These are phyloP conservation scores for Myriosclerotinia curreyana DNA, from an alignment of 2,329 filamentous ascomycete genomes.

Conservation along the genomic window DNA sequence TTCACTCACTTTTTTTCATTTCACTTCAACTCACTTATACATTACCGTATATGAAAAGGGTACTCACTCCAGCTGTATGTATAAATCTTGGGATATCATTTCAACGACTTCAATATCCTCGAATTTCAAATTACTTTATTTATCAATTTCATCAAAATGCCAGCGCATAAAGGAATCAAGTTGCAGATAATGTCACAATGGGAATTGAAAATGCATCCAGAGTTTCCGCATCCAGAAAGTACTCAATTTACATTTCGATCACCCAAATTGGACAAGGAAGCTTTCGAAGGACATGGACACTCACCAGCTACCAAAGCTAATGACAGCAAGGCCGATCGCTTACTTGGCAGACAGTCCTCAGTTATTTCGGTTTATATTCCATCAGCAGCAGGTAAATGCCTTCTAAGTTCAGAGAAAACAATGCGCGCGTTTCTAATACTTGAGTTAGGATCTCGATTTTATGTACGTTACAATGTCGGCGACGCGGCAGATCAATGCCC, in stretches of 20 bases:
- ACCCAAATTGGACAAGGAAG: slow-evolving; percentile 12
- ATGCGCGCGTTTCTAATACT: slow-evolving; percentile 14
- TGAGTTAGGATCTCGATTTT: slow-evolving; percentile 51
- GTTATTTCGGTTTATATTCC: slow-evolving; percentile 55
- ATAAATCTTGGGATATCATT: neutral
- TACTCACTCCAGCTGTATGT: neutral
- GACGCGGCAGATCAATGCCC: slow-evolving; percentile 37
- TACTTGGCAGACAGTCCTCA: slow-evolving; percentile 41
- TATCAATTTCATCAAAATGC: slow-evolving; percentile 30
- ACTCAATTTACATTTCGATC: slow-evolving; percentile 44
- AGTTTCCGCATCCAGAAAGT: slow-evolving; percentile 55
- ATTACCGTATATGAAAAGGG: neutral
- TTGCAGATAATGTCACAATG: slow-evolving; percentile 34
- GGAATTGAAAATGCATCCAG: slow-evolving; percentile 44
- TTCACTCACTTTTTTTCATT: neutral
- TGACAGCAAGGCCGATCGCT: slow-evolving; percentile 36
- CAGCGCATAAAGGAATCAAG: slow-evolving; percentile 33
- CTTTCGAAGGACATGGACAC: slow-evolving; percentile 1
- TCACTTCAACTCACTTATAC: too few species aligned
- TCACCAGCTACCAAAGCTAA: slow-evolving; percentile 25
- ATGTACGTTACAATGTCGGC: slow-evolving; percentile 48
- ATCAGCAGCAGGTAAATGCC: slow-evolving; percentile 48
- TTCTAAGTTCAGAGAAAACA: neutral
- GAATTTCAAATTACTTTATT: neutral
- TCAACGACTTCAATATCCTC: slow-evolving; percentile 2